Evolutionary conservation across 352 stramenopile species (phyloP), one percentile per base, ranked within the genome.

Genomic region (Phytophthora rubi): DNA sequence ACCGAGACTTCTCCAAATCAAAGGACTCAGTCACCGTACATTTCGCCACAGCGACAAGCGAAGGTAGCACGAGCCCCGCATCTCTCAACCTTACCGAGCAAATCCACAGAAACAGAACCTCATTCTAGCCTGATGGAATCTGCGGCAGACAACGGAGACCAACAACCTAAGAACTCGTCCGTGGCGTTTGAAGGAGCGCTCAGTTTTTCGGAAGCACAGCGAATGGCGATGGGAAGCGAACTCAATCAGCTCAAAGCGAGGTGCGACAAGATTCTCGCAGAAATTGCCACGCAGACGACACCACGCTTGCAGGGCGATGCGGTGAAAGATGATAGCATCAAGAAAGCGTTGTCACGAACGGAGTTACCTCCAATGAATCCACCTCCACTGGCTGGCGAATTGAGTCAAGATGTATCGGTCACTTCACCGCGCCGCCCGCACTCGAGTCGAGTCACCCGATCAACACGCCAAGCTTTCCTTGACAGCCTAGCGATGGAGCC

Each of bases 181-280:
- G 57, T 66, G 26, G 23, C 55, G 0, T 85, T 90, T 65, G 69
- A 78, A 35, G 79, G 75, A 33, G 69, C 65, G 0, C 71, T 59
- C 16, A 88, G 63, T 54, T 92, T 89, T 37, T 62, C 70, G 0
- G 77, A 87, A 57, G 81, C 76, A 0, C 70, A 80, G 10, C 68
- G 68, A 33, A 52, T 80, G 4, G 70, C 75, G n/a, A 68, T 77
- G 56, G 45, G 16, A 23, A 72, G 30, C 12, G 62, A 63, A 45
- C 32, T 32, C 9, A 62, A 70, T 32, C 32, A 57, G 53, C 33
- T 64, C 21, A 70, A 75, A 47, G 42, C 62, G 12, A 71, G 62
- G 28, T 37, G 53, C 2, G 44, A 57, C 21, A 63, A 45, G 28
- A 32, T 65, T 53, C 21, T 67, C 13, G 39, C 51, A 49, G 65